Percentiles rank a stretch among this genome's conserved stretches.
Evolutionary conservation across 352 stramenopile species (phyloP).

Genomic region (Pythium scleroteichum): DNA sequence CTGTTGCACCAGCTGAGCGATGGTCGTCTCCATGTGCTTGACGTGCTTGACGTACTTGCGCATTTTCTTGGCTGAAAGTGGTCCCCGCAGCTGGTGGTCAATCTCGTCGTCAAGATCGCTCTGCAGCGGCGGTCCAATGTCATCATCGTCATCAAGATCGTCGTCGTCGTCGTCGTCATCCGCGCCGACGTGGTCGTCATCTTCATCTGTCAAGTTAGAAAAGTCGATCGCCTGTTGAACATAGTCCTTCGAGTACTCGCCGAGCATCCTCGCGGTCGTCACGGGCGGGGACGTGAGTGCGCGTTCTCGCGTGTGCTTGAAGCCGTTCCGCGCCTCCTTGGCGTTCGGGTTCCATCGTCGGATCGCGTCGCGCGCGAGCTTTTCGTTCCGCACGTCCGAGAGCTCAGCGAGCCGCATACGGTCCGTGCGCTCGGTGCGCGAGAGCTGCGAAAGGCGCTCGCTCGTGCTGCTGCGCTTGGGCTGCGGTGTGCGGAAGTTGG

Average conservation of each 20-base stretch:
- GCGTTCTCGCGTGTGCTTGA: slow-evolving; percentile 14
- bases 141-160: slow-evolving; percentile 20
- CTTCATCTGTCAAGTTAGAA: slow-evolving; percentile 50
- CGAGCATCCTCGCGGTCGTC: slow-evolving; percentile 59
- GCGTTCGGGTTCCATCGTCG: slow-evolving; percentile 47
- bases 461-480: slow-evolving; percentile 35
- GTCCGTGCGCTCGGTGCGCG: slow-evolving; percentile 57
- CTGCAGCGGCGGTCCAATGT: slow-evolving; percentile 16
- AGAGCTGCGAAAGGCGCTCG: slow-evolving; percentile 55
- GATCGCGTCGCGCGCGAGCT: slow-evolving; percentile 38
- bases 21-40: slow-evolving; percentile 81
- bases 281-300: slow-evolving; percentile 38
- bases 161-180: slow-evolving; percentile 21
- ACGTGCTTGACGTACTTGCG: slow-evolving; percentile 52
- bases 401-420: slow-evolving; percentile 80
- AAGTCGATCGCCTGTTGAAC: slow-evolving; percentile 78
- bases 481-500: slow-evolving; percentile 40
- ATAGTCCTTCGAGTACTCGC: slow-evolving; percentile 70
- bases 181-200: slow-evolving; percentile 29
- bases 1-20: slow-evolving; percentile 74
- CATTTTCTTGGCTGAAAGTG: slow-evolving; percentile 48
- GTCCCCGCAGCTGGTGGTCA: slow-evolving; percentile 21
- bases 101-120: slow-evolving; percentile 17
- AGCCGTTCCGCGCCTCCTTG: slow-evolving; percentile 15
- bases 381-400: slow-evolving; percentile 65